Percentiles rank a stretch among this genome's conserved stretches.
phyloP scores from a whole-genome alignment of 176 grass and related monocot species.

The Bonia amplexicaulis region DNA sequence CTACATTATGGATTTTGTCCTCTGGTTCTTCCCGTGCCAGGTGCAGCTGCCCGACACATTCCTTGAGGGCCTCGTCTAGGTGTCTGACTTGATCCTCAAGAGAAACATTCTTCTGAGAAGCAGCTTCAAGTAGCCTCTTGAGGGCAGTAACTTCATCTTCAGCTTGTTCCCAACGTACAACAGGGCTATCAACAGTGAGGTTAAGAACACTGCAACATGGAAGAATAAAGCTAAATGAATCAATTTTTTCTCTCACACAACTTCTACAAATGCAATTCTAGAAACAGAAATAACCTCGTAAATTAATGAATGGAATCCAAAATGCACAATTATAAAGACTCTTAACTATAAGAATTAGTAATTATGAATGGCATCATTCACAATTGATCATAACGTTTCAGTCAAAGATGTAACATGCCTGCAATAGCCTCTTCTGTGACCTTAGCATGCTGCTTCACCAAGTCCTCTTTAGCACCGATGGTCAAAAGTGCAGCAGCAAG shows the following conservation, averaged over 20 bases:
- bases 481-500: conserved; percentile 71
- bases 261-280: conserved; percentile 4
- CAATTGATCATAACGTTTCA: not conserved
- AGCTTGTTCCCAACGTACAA: conserved; percentile 92
- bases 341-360: not conserved
- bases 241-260: not conserved
- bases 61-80: conserved; percentile 81
- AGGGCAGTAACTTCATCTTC: conserved; percentile 67
- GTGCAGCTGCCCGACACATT: conserved; percentile 86
- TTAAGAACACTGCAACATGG: conserved; percentile 10
- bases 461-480: conserved; percentile 83
- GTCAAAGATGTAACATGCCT: conserved; percentile 37
- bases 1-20: conserved; percentile 52
- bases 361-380: not conserved
- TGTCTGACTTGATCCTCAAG: conserved; percentile 68
- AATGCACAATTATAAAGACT: not conserved
- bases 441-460: conserved; percentile 92
- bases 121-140: conserved; percentile 70
- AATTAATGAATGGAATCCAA: not conserved
- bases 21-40: conserved; percentile 71
- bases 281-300: not conserved
- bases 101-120: conserved; percentile 65
- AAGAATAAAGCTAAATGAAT: conserved; percentile 20
- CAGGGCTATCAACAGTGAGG: not conserved
- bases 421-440: conserved; percentile 96